phyloP scores from a whole-genome alignment of 2,329 filamentous ascomycete species.

The Neocatenulostroma microsporum region DNA sequence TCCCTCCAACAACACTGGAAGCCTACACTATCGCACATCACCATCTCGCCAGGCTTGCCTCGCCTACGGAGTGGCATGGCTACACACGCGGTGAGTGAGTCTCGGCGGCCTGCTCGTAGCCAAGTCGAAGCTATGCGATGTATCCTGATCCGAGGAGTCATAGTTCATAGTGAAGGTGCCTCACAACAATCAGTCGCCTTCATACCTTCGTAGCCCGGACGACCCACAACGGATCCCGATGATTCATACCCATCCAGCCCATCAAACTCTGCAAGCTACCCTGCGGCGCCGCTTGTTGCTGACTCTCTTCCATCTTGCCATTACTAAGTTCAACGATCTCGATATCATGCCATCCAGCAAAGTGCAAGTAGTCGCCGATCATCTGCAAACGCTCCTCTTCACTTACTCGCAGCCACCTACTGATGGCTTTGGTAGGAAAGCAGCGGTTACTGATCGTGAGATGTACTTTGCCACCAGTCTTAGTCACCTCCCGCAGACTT shows the following conservation, averaged over 20 bases:
- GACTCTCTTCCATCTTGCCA: slow-evolving; percentile 23
- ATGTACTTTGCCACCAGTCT: slow-evolving; percentile 41
- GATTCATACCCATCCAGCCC: slow-evolving; percentile 27
- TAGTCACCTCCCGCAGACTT: slow-evolving; percentile 35
- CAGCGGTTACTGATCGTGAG: slow-evolving; percentile 46
- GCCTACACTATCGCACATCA: too few species aligned
- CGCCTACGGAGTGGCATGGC: too few species aligned
- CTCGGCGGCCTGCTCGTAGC: too few species aligned
- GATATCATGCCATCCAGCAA: slow-evolving; percentile 45
- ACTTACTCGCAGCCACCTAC: slow-evolving; percentile 39
- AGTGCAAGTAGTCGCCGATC: slow-evolving; percentile 47
- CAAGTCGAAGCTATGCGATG: too few species aligned
- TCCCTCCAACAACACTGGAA: too few species aligned
- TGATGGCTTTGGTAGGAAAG: slow-evolving; percentile 47
- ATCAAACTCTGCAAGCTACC: slow-evolving; percentile 24
- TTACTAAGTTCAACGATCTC: slow-evolving; percentile 47
- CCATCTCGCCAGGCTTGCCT: too few species aligned
- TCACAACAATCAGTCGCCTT: too few species aligned
- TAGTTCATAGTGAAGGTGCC: too few species aligned
- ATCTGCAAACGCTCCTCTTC: slow-evolving; percentile 42
- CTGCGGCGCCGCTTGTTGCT: slow-evolving; percentile 10
- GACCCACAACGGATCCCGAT: slow-evolving; percentile 39
- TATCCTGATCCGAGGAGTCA: too few species aligned
- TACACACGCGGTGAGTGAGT: too few species aligned
- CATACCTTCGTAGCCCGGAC: slow-evolving; percentile 31